These are phyloP conservation scores for Tolypocladium tropicale DNA, from an alignment of 2,329 filamentous ascomycete species.

Conservation along the genomic window DNA sequence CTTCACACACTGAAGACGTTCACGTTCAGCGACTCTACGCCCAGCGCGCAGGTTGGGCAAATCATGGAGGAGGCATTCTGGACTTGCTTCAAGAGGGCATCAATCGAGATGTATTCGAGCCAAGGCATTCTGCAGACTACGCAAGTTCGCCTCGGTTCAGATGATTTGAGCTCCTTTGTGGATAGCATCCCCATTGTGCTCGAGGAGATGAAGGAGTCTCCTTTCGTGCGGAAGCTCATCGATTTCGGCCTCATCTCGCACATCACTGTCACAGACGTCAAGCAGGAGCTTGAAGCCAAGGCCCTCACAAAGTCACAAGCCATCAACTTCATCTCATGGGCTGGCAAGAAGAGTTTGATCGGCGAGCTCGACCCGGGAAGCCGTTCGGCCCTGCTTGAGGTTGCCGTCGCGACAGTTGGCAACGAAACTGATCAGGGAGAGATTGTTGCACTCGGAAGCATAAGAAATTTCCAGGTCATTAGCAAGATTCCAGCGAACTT, in stretches of 20 bases:
- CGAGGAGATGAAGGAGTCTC: constrained; percentile 59
- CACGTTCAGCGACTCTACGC: constrained; percentile 81
- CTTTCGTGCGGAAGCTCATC: constrained; percentile 70
- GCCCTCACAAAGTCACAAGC: constrained; percentile 73
- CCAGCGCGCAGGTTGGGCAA: constrained; percentile 70
- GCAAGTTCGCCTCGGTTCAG: constrained; percentile 64
- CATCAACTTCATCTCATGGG: constrained; percentile 76
- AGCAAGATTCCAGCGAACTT: constrained; percentile 71
- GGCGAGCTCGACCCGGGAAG: constrained; percentile 62
- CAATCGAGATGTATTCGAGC: constrained; percentile 81
- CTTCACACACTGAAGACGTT: constrained; percentile 80
- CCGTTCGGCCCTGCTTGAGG: constrained; percentile 62
- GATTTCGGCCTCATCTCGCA: constrained; percentile 81
- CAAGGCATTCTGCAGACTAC: constrained; percentile 78
- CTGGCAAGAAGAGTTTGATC: constrained; percentile 58
- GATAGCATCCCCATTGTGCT: constrained; percentile 82
- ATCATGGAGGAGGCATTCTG: constrained; percentile 94
- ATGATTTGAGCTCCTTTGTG: constrained; percentile 63
- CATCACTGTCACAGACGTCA: constrained; percentile 80
- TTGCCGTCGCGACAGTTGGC: constrained; percentile 63
- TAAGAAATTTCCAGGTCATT: constrained; percentile 66
- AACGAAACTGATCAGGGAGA: constrained; percentile 52
- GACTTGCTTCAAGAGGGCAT: constrained; percentile 74
- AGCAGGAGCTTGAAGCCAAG: constrained; percentile 69
- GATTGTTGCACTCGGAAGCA: constrained; percentile 66